Percentiles rank a stretch among this genome's conserved stretches.
Evolutionary conservation across 2,329 filamentous ascomycete genomes (phyloP).

Genomic region (Mycosphaerelloides madeirae): DNA sequence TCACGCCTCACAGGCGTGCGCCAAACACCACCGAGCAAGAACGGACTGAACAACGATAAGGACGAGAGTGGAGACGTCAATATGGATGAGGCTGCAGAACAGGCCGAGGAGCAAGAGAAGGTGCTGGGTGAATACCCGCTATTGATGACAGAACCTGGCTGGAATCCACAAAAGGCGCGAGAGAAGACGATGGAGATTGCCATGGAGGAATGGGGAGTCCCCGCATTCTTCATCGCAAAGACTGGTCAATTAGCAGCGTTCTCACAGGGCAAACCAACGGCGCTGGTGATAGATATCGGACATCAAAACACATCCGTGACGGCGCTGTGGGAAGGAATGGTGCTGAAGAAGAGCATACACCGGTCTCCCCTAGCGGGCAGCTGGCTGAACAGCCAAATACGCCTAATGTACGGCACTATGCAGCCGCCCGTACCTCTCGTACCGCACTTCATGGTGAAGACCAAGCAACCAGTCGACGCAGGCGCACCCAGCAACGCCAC

Average conservation of each 20-base stretch:
- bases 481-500: conserved; percentile 71
- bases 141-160: conserved; percentile 88
- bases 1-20: conserved; percentile 77
- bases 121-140: conserved; percentile 83
- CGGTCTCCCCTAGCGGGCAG: conserved; percentile 81
- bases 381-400: conserved; percentile 85
- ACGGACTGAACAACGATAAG: conserved; percentile 69
- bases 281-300: conserved; percentile 86
- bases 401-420: conserved; percentile 66
- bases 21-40: conserved; percentile 64
- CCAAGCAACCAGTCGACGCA: conserved; percentile 84
- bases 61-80: conserved; percentile 45
- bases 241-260: conserved; percentile 88
- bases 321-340: conserved; percentile 89
- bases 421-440: conserved; percentile 68
- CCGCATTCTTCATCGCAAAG: conserved; percentile 88
- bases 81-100: conserved; percentile 58
- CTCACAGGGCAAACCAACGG: conserved; percentile 86
- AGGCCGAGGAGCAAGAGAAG: conserved; percentile 58
- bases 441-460: conserved; percentile 82
- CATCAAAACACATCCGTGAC: conserved; percentile 84
- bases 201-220: conserved; percentile 94
- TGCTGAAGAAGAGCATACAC: conserved; percentile 78
- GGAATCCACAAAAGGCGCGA: conserved; percentile 81
- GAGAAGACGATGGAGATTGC: conserved; percentile 95